Conservation (phyloP, 352 stramenopile species). For the Phytophthora macrochlamydospora region DNA sequence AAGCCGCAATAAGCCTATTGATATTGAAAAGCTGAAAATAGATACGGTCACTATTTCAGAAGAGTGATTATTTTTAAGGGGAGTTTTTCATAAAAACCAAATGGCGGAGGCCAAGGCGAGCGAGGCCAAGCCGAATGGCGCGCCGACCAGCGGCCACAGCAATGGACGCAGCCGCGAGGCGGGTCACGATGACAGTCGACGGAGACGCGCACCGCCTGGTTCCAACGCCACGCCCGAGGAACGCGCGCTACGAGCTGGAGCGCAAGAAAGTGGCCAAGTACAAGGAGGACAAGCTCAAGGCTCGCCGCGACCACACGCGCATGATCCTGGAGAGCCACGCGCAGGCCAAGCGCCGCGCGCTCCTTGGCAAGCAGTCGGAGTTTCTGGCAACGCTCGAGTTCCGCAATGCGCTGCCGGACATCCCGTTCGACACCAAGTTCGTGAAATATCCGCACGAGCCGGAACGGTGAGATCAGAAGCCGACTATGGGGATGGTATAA, state of each 20-base stretch:
- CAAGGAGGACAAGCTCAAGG: constrained; percentile 90
- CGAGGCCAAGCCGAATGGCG: constrained; percentile 26
- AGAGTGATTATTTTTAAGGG: constrained; percentile 5
- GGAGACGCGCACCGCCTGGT: constrained; percentile 51
- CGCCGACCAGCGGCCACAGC: constrained; percentile 22
- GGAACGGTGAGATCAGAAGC: constrained; percentile 49
- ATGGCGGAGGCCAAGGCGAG: constrained; percentile 33
- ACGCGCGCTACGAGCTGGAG: constrained; percentile 81
- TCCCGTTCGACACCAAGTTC: constrained; percentile 90
- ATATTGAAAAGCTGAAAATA: neutral
- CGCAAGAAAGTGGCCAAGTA: constrained; percentile 90
- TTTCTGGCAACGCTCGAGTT: constrained; percentile 85
- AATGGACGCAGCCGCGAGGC: constrained; percentile 25
- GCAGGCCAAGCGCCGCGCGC: constrained; percentile 77
- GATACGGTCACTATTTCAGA: neutral
- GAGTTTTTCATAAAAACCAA: constrained; percentile 8
- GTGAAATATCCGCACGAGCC: constrained; percentile 81
- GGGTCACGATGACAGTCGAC: constrained; percentile 41
- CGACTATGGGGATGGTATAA: neutral
- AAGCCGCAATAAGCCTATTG: constrained; percentile 19
- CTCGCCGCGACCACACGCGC: constrained; percentile 82
- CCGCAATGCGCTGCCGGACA: constrained; percentile 78
- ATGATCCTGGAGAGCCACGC: constrained; percentile 89
- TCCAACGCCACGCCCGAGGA: constrained; percentile 68
- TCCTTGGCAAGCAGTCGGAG: constrained; percentile 85